phyloP scores from a whole-genome alignment of 257 asterid species.

The Solanum paucissectum region DNA sequence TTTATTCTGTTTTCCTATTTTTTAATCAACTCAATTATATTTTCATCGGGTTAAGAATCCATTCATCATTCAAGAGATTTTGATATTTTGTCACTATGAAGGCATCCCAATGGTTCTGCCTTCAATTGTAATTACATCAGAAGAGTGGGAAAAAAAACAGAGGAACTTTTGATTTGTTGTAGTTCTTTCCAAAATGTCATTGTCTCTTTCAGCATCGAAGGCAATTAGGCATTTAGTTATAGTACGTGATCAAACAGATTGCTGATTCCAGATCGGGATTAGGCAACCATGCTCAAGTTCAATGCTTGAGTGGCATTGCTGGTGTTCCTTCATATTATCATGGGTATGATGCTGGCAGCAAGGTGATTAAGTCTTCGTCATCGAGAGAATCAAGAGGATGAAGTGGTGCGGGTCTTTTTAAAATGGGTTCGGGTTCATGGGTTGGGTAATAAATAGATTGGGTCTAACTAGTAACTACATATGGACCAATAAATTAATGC shows the following conservation, averaged over 20 bases:
- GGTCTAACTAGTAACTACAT: not conserved
- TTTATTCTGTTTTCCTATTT: not conserved
- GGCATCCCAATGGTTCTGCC: not conserved
- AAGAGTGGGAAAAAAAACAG: not conserved
- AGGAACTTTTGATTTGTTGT: not conserved
- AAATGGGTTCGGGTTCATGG: not conserved
- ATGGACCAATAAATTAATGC: not conserved
- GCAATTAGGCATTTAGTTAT: slow-evolving; percentile 29
- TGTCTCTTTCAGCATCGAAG: slow-evolving; percentile 32
- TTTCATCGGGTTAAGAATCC: not conserved
- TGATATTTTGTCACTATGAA: not conserved
- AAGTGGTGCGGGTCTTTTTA: not conserved
- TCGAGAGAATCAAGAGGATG: not conserved
- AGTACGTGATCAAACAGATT: slow-evolving; percentile 18
- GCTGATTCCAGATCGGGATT: not conserved
- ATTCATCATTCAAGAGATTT: not conserved
- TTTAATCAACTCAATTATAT: not conserved
- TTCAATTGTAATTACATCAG: not conserved
- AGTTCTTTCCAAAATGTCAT: slow-evolving; percentile 28
- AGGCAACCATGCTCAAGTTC: slow-evolving; percentile 25
- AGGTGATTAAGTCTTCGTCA: not conserved
- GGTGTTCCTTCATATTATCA: slow-evolving; percentile 11
- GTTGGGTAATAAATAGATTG: not conserved
- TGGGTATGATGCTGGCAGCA: not conserved
- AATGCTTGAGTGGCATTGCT: slow-evolving; percentile 34